Evolutionary conservation across 306 rosid species (phyloP).

Genomic region (Clitoria ternatea): DNA sequence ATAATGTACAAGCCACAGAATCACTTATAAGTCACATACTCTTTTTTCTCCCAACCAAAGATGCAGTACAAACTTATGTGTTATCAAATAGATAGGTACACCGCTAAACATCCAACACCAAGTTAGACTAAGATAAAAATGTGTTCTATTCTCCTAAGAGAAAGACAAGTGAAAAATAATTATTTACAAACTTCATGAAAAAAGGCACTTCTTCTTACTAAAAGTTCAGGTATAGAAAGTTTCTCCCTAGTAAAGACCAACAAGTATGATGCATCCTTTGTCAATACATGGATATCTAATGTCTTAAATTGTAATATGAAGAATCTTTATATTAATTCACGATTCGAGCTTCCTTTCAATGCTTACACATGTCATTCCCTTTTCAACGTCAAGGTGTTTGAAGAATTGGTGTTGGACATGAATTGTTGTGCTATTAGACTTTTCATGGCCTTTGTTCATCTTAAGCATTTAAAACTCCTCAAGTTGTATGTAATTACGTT

Average conservation of each 20-base stretch:
- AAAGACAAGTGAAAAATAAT: neutral
- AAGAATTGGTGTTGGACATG: neutral
- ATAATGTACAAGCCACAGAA: neutral
- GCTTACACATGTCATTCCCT: neutral
- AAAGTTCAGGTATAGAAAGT: neutral
- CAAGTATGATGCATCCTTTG: neutral
- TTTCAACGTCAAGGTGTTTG: neutral
- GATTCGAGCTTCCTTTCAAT: neutral
- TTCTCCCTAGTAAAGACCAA: neutral
- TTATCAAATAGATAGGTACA: neutral
- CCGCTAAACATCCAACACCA: constrained; percentile 7
- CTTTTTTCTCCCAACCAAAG: constrained; percentile 8
- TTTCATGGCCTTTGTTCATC: neutral
- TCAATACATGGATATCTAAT: constrained; percentile 16
- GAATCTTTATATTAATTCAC: neutral
- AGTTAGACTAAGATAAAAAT: constrained; percentile 1
- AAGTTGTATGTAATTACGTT: neutral
- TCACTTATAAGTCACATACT: neutral
- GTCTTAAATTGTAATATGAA: neutral
- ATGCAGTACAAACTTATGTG: constrained; percentile 9
- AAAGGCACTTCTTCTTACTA: neutral
- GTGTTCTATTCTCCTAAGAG: neutral
- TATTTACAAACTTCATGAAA: neutral
- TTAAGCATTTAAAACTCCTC: neutral
- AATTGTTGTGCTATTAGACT: neutral